phyloP scores from a whole-genome alignment of 2,329 filamentous ascomycete genomes.

The Colletotrichum caudatum region DNA sequence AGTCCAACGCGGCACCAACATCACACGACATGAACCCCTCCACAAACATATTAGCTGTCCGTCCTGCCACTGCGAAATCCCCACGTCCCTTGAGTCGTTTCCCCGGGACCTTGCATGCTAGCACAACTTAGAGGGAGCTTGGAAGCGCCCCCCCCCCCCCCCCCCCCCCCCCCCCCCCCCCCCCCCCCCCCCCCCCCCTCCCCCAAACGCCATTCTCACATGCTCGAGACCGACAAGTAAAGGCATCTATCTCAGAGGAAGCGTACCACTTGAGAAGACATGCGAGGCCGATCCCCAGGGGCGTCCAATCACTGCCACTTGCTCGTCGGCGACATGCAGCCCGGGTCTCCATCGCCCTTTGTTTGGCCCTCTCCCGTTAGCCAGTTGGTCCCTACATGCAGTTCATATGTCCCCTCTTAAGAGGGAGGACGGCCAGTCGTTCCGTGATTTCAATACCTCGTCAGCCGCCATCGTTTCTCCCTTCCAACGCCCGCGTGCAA shows the following conservation, averaged over 20 bases:
- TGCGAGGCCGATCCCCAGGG: not conserved
- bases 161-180: too few species aligned
- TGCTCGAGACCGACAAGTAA: not conserved
- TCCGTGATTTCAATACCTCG: not conserved
- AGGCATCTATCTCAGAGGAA: not conserved
- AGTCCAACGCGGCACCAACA: not conserved
- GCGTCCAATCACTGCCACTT: not conserved
- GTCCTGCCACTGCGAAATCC: not conserved
- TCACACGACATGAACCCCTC: not conserved
- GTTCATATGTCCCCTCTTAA: not conserved
- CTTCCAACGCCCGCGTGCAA: not conserved
- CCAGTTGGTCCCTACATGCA: not conserved
- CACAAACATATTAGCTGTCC: not conserved
- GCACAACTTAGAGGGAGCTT: not conserved
- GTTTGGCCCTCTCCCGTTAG: not conserved
- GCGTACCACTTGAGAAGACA: not conserved
- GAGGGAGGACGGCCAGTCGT: not conserved
- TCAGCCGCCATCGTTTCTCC: not conserved
- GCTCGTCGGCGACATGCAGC: not conserved
- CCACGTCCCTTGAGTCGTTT: not conserved
- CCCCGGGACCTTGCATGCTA: not conserved
- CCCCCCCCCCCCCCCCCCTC: too few species aligned
- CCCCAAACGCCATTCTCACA: not conserved
- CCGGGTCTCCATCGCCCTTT: not conserved
- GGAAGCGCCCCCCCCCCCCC: not conserved